A percentile compares a stretch with the other conserved stretches of the same genome.
Conservation (phyloP, 768 basidiomycete species). For the Leccinum rimulosum region DNA sequence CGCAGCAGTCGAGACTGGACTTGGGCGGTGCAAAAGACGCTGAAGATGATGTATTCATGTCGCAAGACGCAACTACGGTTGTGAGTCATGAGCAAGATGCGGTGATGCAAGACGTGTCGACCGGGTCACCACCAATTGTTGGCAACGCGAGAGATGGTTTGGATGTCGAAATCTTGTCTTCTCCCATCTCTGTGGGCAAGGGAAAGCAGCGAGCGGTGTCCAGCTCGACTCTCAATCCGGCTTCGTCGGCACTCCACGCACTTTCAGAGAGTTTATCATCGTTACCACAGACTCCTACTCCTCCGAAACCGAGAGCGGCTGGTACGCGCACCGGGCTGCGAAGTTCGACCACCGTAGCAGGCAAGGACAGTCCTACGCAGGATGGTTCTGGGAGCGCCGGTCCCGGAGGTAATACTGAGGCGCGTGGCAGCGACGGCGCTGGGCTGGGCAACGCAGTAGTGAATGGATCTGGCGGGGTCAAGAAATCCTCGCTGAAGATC, state of each 20-base stretch:
- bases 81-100: background rate
- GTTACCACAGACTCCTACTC: conserved; percentile 41
- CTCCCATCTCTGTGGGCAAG: conserved; percentile 18
- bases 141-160: conserved; percentile 6
- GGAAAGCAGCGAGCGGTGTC: conserved; percentile 19
- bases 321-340: conserved; percentile 51
- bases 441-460: conserved; percentile 19
- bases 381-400: conserved; percentile 36
- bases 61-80: background rate
- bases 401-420: conserved; percentile 17
- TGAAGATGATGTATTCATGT: conserved; percentile 6
- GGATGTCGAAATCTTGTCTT: conserved; percentile 15
- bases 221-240: conserved; percentile 25
- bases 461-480: conserved; percentile 25
- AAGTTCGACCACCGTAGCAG: conserved; percentile 35
- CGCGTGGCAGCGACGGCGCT: conserved; percentile 19
- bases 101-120: conserved; percentile 1
- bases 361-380: conserved; percentile 26
- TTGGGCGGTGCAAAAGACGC: background rate
- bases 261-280: conserved; percentile 62
- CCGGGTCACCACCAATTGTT: conserved; percentile 1
- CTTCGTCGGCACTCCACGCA: conserved; percentile 48
- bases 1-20: background rate
- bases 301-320: conserved; percentile 32
- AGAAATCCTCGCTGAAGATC: conserved; percentile 42